Conservation (phyloP, 2,329 filamentous ascomycete species). For the Emergomyces orientalis region DNA sequence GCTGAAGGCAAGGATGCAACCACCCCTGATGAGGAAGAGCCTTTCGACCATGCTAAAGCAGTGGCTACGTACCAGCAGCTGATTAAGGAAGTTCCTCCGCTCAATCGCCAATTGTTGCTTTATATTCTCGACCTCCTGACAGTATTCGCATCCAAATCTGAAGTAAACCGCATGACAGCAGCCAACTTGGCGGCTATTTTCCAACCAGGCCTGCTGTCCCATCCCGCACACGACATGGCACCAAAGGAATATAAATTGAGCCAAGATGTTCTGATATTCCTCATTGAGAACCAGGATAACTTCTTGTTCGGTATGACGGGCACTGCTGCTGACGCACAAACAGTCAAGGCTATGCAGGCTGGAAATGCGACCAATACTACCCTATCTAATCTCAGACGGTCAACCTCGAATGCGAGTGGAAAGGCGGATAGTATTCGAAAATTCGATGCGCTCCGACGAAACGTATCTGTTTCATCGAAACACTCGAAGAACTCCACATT, state of each 20-base stretch:
- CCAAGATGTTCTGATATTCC: conserved; percentile 92
- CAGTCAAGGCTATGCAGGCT: conserved; percentile 59
- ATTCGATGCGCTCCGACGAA: conserved; percentile 64
- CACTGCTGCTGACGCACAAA: conserved; percentile 86
- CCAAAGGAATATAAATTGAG: conserved; percentile 89
- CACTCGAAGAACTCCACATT: conserved; percentile 64
- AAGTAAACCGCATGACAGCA: conserved; percentile 94
- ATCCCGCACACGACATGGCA: conserved; percentile 90
- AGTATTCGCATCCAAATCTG: conserved; percentile 93
- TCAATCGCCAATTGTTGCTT: conserved; percentile 86
- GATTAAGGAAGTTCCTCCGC: conserved; percentile 82
- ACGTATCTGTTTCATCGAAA: conserved; percentile 86
- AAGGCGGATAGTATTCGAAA: conserved; percentile 79
- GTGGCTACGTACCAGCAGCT: conserved; percentile 78
- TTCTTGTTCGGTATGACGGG: conserved; percentile 98
- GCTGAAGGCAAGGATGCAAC: conserved; percentile 57
- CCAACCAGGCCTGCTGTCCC: conserved; percentile 89
- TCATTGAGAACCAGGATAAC: conserved; percentile 97
- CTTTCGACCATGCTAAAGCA: conserved; percentile 63
- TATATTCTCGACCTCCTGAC: conserved; percentile 94
- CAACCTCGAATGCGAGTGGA: conserved; percentile 78
- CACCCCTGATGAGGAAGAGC: conserved; percentile 58
- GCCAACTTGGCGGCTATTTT: conserved; percentile 94
- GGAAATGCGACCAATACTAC: conserved; percentile 42
- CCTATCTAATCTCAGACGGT: conserved; percentile 53